A percentile compares a stretch with the other conserved stretches of the same genome.
Evolutionary conservation across 306 rosid genomes (phyloP).

Genomic region (Trichosanthes truncata): DNA sequence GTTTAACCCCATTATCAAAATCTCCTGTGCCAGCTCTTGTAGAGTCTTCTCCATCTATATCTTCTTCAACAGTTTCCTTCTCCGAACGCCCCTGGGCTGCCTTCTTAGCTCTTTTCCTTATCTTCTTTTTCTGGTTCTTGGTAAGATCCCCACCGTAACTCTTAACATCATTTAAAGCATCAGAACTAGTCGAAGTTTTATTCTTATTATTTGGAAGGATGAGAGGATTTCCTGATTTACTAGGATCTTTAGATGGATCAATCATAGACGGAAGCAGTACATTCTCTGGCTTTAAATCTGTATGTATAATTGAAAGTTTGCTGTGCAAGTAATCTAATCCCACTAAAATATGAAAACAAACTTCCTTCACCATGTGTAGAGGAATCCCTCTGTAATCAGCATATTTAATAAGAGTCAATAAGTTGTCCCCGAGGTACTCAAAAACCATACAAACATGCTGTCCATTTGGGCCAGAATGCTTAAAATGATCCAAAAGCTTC

Average conservation of each 20-base stretch:
- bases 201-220: constrained; percentile 45
- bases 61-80: constrained; percentile 39
- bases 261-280: constrained; percentile 54
- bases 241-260: constrained; percentile 75
- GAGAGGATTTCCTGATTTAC: constrained; percentile 52
- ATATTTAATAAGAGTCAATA: constrained; percentile 72
- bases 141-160: constrained; percentile 52
- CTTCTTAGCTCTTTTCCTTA: constrained; percentile 67
- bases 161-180: constrained; percentile 32
- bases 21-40: constrained; percentile 29
- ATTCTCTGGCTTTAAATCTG: constrained; percentile 85
- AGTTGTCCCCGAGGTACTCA: constrained; percentile 85
- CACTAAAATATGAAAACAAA: constrained; percentile 64
- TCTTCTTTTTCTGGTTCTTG: constrained; percentile 69
- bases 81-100: constrained; percentile 53
- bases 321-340: constrained; percentile 82
- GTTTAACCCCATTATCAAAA: constrained; percentile 17
- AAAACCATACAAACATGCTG: constrained; percentile 86
- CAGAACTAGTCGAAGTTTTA: constrained; percentile 31
- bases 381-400: constrained; percentile 62
- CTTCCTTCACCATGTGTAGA: constrained; percentile 61
- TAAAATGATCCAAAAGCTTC: constrained; percentile 86
- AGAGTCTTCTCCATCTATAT: constrained; percentile 33
- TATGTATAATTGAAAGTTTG: constrained; percentile 75
- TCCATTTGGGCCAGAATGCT: constrained; percentile 84